phyloP scores from a whole-genome alignment of 2,329 filamentous ascomycete species.

The Pseudogymnoascus sp. region DNA sequence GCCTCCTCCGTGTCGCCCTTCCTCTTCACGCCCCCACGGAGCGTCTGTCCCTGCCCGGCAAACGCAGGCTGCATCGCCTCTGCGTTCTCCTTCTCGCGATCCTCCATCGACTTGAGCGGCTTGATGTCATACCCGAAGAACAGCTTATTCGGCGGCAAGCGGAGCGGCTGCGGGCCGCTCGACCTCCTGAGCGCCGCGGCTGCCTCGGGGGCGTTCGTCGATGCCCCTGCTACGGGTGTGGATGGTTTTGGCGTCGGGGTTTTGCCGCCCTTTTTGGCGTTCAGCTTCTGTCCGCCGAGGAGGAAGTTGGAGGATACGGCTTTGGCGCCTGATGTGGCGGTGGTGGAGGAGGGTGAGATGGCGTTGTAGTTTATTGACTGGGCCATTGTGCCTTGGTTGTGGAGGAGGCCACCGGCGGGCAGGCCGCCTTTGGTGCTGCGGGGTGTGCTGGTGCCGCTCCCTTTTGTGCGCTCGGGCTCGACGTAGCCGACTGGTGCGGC shows the following conservation, averaged over 20 bases:
- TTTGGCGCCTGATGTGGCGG: conserved; percentile 53
- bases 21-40: conserved; percentile 63
- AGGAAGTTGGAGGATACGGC: conserved; percentile 70
- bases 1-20: conserved; percentile 35
- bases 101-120: conserved; percentile 71
- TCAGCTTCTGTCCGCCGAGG: conserved; percentile 72
- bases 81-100: conserved; percentile 58
- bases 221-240: conserved; percentile 58
- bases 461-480: conserved; percentile 59
- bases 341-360: conserved; percentile 70
- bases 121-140: conserved; percentile 96
- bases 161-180: conserved; percentile 78
- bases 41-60: conserved; percentile 74
- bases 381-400: conserved; percentile 87
- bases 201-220: conserved; percentile 29
- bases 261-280: conserved; percentile 73
- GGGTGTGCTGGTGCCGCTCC: conserved; percentile 81
- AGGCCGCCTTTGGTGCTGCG: conserved; percentile 56
- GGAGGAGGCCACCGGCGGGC: conserved; percentile 65
- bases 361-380: conserved; percentile 94
- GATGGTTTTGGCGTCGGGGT: conserved; percentile 62
- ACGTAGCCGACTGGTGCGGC: conserved; percentile 90
- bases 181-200: conserved; percentile 39
- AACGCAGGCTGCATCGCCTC: conserved; percentile 66
- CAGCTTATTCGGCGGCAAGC: conserved; percentile 78